phyloP scores from a whole-genome alignment of 148 eudicot genomes.

The Fagopyrum esculentum region DNA sequence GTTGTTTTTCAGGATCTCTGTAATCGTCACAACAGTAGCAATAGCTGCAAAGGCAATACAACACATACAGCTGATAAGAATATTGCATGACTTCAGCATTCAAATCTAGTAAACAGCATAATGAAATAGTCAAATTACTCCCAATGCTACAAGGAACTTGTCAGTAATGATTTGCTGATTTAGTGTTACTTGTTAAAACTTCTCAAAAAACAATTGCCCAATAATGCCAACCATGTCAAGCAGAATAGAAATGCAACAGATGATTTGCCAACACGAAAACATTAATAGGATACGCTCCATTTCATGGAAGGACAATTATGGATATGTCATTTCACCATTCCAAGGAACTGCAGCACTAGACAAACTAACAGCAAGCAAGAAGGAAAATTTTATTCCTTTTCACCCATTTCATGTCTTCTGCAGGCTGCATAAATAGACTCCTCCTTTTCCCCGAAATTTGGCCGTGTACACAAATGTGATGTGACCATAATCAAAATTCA shows the following conservation, averaged over 20 bases:
- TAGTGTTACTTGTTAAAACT: background rate
- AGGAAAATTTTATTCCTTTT: background rate
- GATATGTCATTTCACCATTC: background rate
- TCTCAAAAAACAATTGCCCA: background rate
- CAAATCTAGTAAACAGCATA: background rate
- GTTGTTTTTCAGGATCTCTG: slow-evolving; percentile 73
- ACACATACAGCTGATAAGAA: slow-evolving; percentile 4
- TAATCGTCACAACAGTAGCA: slow-evolving; percentile 65
- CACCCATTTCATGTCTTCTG: background rate
- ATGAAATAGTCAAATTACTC: background rate
- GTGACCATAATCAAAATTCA: background rate
- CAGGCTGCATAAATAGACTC: background rate
- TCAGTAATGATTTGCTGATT: background rate
- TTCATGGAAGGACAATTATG: background rate
- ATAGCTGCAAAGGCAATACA: slow-evolving; percentile 41
- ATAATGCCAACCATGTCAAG: background rate
- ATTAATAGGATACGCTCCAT: no score
- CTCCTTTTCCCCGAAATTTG: background rate
- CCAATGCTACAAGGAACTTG: background rate
- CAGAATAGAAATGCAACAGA: background rate
- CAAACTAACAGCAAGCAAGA: background rate
- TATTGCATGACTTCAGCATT: background rate
- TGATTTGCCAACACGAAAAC: background rate
- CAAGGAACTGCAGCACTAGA: background rate
- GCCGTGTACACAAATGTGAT: background rate